Conservation (phyloP, 306 rosid genomes). For the Prosopis cineraria region DNA sequence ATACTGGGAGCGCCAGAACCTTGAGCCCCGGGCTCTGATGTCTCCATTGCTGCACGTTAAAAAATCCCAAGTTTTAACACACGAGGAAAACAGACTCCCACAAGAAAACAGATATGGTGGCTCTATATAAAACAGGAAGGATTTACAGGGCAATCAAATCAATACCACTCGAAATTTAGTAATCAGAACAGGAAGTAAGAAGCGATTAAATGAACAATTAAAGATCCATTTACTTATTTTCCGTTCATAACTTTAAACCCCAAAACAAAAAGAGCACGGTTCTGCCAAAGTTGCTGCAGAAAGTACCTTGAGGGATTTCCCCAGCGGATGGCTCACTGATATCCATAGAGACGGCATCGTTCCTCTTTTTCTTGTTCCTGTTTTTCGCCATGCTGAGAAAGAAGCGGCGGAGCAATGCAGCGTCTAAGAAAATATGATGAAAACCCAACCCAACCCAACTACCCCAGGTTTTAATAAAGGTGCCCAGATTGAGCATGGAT, state of each 20-base stretch:
- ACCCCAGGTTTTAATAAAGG: too few relatives aligned
- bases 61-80: constrained; percentile 13
- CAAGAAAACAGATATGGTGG: neutral
- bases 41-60: constrained; percentile 67
- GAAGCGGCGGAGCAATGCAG: constrained; percentile 4
- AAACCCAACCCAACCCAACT: neutral
- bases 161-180: neutral
- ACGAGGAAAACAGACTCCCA: neutral
- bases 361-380: constrained; percentile 65
- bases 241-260: neutral
- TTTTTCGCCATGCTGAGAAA: constrained; percentile 64
- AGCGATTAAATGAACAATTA: neutral
- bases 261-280: neutral
- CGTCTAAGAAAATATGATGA: too few relatives aligned
- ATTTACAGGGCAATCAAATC: neutral
- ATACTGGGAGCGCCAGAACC: constrained; percentile 40
- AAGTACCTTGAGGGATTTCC: constrained; percentile 56
- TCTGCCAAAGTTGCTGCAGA: neutral
- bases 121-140: neutral
- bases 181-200: neutral
- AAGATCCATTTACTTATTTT: neutral
- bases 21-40: constrained; percentile 54
- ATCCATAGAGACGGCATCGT: constrained; percentile 57
- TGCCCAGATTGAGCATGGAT: too few relatives aligned
- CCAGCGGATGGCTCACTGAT: constrained; percentile 34